phyloP scores from a whole-genome alignment of 352 stramenopile genomes.

The Globisporangium spinosum region DNA sequence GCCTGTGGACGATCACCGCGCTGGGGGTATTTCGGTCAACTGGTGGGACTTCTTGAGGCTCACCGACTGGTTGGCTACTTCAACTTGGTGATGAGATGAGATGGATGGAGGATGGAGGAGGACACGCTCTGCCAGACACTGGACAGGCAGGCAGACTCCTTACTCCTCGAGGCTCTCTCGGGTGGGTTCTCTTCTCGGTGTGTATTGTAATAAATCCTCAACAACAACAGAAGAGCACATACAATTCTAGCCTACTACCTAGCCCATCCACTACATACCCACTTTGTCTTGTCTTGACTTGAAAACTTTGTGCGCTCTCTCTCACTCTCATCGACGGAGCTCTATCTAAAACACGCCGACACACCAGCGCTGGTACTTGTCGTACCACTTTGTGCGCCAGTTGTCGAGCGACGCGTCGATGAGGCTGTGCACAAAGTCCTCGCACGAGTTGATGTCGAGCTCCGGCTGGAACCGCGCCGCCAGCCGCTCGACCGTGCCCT shows the following conservation, averaged over 20 bases:
- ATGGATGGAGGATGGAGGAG: not conserved
- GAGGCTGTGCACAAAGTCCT: constrained; percentile 94
- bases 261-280: not conserved
- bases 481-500: constrained; percentile 88
- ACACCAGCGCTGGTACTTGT: constrained; percentile 93
- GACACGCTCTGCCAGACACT: not conserved
- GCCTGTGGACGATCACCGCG: not conserved
- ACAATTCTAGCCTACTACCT: not conserved
- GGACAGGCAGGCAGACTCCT: not conserved
- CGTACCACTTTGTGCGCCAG: constrained; percentile 96
- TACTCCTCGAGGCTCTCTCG: not conserved
- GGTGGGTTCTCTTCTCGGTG: not conserved
- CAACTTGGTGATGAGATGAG: not conserved
- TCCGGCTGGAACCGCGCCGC: constrained; percentile 92
- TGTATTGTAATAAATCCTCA: not conserved
- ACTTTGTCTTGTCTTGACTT: not conserved
- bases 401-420: constrained; percentile 96
- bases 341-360: constrained; percentile 86
- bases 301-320: not conserved
- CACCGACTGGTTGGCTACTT: not conserved
- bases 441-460: constrained; percentile 91
- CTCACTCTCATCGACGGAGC: not conserved
- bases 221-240: not conserved
- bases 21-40: not conserved
- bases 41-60: not conserved